Evolutionary conservation across 2,329 filamentous ascomycete species (phyloP).

Genomic region (Pyrenophora graminea): DNA sequence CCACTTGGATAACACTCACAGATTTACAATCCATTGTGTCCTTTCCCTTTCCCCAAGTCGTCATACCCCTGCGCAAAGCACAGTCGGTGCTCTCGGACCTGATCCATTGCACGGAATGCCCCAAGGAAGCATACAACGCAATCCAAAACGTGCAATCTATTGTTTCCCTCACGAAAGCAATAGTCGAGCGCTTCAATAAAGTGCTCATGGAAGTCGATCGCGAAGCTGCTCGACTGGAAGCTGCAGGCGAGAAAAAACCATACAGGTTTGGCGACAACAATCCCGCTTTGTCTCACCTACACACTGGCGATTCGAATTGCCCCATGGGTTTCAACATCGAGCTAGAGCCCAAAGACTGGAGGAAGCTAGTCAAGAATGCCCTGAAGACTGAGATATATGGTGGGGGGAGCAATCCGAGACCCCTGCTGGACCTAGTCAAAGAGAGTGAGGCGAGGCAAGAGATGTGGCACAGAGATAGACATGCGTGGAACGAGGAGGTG

Average conservation of each 20-base stretch:
- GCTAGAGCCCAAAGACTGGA: slow-evolving; percentile 52
- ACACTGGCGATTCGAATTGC: slow-evolving; percentile 50
- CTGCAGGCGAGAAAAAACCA: slow-evolving; percentile 43
- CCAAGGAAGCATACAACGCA: slow-evolving; percentile 47
- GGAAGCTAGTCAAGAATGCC: slow-evolving; percentile 50
- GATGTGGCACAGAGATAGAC: slow-evolving; percentile 45
- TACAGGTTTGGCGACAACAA: slow-evolving; percentile 52
- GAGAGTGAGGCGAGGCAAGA: slow-evolving; percentile 50
- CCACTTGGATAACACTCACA: slow-evolving; percentile 52
- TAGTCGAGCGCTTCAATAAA: slow-evolving; percentile 50
- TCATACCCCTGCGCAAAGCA: slow-evolving; percentile 49
- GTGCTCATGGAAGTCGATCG: slow-evolving; percentile 47
- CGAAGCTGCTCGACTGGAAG: slow-evolving; percentile 44
- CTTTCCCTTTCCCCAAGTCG: slow-evolving; percentile 50
- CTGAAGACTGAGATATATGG: slow-evolving; percentile 52
- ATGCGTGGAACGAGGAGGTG: slow-evolving; percentile 23
- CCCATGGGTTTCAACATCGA: slow-evolving; percentile 52
- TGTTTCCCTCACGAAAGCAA: slow-evolving; percentile 47
- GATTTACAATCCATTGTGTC: slow-evolving; percentile 47
- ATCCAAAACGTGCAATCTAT: slow-evolving; percentile 53
- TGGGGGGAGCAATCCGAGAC: slow-evolving; percentile 31
- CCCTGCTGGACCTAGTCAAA: slow-evolving; percentile 44
- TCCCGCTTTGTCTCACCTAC: slow-evolving; percentile 46
- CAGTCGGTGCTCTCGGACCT: slow-evolving; percentile 47
- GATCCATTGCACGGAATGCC: slow-evolving; percentile 50